Conservation (phyloP, 2,329 filamentous ascomycete genomes). For the Tolypocladium ophioglossoides region DNA sequence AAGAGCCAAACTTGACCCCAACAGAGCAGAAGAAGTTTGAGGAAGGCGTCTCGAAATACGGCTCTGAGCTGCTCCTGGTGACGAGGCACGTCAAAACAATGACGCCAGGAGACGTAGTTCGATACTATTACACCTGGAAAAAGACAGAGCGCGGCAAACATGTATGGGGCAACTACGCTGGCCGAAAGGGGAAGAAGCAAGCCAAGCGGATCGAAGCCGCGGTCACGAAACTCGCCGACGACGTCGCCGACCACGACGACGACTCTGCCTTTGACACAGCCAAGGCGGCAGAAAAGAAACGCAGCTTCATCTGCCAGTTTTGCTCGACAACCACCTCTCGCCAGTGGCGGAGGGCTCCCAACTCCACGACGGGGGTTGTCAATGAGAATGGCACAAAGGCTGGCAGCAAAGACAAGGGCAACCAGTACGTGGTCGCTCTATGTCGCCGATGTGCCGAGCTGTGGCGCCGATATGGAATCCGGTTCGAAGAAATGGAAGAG, state of each 20-base stretch:
- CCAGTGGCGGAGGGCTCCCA: constrained; percentile 87
- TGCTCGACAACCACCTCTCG: constrained; percentile 70
- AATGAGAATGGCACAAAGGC: constrained; percentile 45
- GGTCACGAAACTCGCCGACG: constrained; percentile 71
- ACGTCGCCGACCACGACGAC: constrained; percentile 84
- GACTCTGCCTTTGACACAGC: constrained; percentile 92
- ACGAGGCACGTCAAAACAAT: constrained; percentile 79
- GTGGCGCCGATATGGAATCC: constrained; percentile 92
- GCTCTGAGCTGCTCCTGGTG: constrained; percentile 78
- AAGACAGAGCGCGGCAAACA: constrained; percentile 77
- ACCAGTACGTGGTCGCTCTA: constrained; percentile 67
- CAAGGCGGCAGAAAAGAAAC: constrained; percentile 71
- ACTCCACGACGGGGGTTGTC: constrained; percentile 59
- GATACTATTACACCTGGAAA: constrained; percentile 98
- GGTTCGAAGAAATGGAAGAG: constrained; percentile 91
- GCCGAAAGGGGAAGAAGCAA: constrained; percentile 84
- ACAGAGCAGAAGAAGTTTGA: constrained; percentile 85
- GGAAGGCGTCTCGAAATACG: constrained; percentile 79
- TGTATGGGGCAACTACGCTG: constrained; percentile 82
- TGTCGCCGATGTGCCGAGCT: constrained; percentile 85
- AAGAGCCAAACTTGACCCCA: constrained; percentile 71
- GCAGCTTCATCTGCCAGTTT: constrained; percentile 88
- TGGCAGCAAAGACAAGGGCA: constrained; percentile 66
- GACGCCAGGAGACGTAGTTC: constrained; percentile 68
- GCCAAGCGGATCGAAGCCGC: constrained; percentile 61